These are phyloP conservation scores for Hortaea sp. DNA, from an alignment of 2,329 filamentous ascomycete species.

Conservation along the genomic window DNA sequence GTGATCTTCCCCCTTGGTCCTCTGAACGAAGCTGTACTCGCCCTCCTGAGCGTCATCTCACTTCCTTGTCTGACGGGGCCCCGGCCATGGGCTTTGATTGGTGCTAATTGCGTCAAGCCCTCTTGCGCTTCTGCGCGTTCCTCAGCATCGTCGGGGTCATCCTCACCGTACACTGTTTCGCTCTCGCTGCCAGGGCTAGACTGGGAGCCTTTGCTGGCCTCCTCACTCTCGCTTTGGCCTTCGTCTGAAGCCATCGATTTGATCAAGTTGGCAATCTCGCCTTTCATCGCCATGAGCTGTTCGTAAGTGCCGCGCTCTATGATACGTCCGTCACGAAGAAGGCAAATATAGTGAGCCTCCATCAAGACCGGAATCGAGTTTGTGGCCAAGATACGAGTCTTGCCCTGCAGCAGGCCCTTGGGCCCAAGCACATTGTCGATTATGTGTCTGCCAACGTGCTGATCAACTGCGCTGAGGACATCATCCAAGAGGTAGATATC, in stretches of 20 bases:
- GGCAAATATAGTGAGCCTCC: constrained; percentile 78
- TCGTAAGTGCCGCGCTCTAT: constrained; percentile 83
- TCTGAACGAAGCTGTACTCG: constrained; percentile 82
- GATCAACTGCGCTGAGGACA: constrained; percentile 92
- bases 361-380: constrained; percentile 88
- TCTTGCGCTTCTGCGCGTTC: constrained; percentile 57
- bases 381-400: constrained; percentile 87
- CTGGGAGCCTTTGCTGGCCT: constrained; percentile 32
- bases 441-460: constrained; percentile 88
- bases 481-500: constrained; percentile 94
- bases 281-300: constrained; percentile 88
- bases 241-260: constrained; percentile 57
- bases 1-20: constrained; percentile 73
- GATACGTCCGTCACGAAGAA: constrained; percentile 74
- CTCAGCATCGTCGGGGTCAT: constrained; percentile 39
- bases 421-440: constrained; percentile 89
- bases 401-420: constrained; percentile 69
- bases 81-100: constrained; percentile 49
- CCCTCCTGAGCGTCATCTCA: constrained; percentile 71
- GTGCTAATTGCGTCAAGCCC: constrained; percentile 61
- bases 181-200: constrained; percentile 42
- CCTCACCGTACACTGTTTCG: constrained; percentile 42
- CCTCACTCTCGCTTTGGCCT: constrained; percentile 11
- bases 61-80: constrained; percentile 55
- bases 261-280: constrained; percentile 75